Evolutionary conservation across 352 stramenopile genomes (phyloP).

Genomic region (Blastocystis sp.): DNA sequence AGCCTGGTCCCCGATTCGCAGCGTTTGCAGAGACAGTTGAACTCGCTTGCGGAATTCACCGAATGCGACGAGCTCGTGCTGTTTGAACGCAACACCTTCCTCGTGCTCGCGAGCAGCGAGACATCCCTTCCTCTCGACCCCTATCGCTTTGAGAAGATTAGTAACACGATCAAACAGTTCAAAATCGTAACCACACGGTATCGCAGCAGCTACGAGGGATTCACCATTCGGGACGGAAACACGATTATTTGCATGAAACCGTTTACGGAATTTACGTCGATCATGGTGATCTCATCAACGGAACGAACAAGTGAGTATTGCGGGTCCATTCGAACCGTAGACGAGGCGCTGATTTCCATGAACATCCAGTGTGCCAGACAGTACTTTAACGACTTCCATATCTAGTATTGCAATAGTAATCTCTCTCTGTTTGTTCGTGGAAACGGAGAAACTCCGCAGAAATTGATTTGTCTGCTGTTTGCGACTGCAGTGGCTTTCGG

Average conservation of each 20-base stretch:
- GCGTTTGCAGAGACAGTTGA: constrained; percentile 82
- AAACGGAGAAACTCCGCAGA: neutral
- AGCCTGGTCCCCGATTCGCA: constrained; percentile 97
- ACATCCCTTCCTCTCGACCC: constrained; percentile 79
- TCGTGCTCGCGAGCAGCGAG: constrained; percentile 90
- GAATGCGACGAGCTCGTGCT: constrained; percentile 88
- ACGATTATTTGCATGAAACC: constrained; percentile 48
- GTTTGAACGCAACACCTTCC: constrained; percentile 93
- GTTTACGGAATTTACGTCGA: constrained; percentile 41
- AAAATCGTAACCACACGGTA: constrained; percentile 65
- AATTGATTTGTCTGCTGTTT: too few relatives aligned
- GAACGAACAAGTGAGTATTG: neutral
- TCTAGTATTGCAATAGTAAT: neutral
- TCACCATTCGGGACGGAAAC: constrained; percentile 23
- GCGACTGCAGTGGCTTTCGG: neutral
- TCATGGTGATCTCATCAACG: constrained; percentile 14
- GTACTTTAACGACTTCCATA: constrained; percentile 20
- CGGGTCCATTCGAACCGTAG: neutral
- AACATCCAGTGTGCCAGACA: neutral
- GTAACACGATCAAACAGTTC: constrained; percentile 99
- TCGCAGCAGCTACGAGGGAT: constrained; percentile 7
- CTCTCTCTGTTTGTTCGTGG: neutral
- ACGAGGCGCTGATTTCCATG: constrained; percentile 9
- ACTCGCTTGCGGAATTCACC: constrained; percentile 89
- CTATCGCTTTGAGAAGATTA: constrained; percentile 98